Base-by-base conservation (phyloP, 441 rosid species). In the Melastoma candidum region DNA sequence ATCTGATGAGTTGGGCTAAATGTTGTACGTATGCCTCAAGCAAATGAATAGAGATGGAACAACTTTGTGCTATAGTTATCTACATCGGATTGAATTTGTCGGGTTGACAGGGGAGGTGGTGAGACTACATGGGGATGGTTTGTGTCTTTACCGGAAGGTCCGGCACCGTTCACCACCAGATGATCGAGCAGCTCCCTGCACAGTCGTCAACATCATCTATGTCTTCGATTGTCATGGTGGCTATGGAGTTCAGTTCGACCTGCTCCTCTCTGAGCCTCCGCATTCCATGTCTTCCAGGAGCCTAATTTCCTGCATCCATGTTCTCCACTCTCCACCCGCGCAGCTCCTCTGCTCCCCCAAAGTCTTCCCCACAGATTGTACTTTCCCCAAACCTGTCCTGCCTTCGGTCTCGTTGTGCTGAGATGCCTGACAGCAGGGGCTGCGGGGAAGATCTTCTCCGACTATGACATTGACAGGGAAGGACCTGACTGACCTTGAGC, bases 181-280 rank as follows among this genome's bases (percentile, higher is more conserved):
- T 82, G 71, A 74, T 92, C 98, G 96, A 81, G 47, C 54, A 87
- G 58, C 98, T 90, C 26, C 74, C 90, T 12, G 63, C 78, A 32
- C 82, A 95, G 4, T 80, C 90, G 1, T 54, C 58, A 0, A 12
- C 59, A 3, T 26, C 64, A 1, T 32, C 63, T 12, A 0, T n/a
- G 2, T 10, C 50, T 26, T 22, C 50, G 11, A 12, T 26, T 12
- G 0, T 49, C 64, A 0, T 53, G 68, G 0, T 51, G 58, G 0
- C 14, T 46, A 11, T 2, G 68, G 41, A 36, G 8, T 36, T 36
- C 41, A 9, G 41, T 1, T 36, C 41, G 41, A 36, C 8, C 41
- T 36, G 41, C 41, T 4, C 0, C 41, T 36, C 7, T 36, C 41
- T 1, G 41, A 36, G 41, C 8, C 41, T 36, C 7, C 41, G 41